phyloP scores from a whole-genome alignment of 2,329 filamentous ascomycete species.

The Xylaria sp. region DNA sequence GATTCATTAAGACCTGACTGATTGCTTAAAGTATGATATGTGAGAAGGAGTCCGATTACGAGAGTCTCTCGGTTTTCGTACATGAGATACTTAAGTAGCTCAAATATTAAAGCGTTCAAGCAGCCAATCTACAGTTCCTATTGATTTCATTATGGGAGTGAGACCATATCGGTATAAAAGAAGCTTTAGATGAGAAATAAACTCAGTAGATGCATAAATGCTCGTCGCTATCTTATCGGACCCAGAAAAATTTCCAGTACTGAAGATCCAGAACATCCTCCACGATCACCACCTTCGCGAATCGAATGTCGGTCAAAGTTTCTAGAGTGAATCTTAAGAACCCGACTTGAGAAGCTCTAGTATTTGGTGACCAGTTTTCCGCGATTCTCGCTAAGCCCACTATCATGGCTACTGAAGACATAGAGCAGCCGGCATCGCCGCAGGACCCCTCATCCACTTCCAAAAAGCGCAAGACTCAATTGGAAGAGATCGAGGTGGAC shows the following conservation, averaged over 20 bases:
- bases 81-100: background rate
- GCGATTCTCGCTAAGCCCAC: background rate
- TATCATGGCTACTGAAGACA: slow-evolving; percentile 36
- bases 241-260: slow-evolving; percentile 48
- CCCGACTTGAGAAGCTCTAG: background rate
- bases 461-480: slow-evolving; percentile 78
- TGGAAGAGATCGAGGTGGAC: slow-evolving; percentile 88
- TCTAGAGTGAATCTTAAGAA: background rate
- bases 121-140: background rate
- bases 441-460: slow-evolving; percentile 43
- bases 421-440: slow-evolving; percentile 33
- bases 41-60: too few species aligned
- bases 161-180: background rate
- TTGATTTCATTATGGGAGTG: too few species aligned
- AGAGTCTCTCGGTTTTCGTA: background rate
- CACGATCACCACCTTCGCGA: slow-evolving; percentile 7
- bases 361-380: background rate
- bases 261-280: background rate
- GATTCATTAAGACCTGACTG: too few species aligned
- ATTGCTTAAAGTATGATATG: too few species aligned
- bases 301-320: background rate
- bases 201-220: slow-evolving; percentile 29
- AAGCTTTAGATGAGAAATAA: too few species aligned
- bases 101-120: background rate
- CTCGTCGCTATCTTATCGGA: slow-evolving; percentile 47